Percentiles rank a stretch among this genome's conserved stretches.
Evolutionary conservation across 2,329 filamentous ascomycete genomes (phyloP).

Genomic region (Neofusicoccum laricinum): DNA sequence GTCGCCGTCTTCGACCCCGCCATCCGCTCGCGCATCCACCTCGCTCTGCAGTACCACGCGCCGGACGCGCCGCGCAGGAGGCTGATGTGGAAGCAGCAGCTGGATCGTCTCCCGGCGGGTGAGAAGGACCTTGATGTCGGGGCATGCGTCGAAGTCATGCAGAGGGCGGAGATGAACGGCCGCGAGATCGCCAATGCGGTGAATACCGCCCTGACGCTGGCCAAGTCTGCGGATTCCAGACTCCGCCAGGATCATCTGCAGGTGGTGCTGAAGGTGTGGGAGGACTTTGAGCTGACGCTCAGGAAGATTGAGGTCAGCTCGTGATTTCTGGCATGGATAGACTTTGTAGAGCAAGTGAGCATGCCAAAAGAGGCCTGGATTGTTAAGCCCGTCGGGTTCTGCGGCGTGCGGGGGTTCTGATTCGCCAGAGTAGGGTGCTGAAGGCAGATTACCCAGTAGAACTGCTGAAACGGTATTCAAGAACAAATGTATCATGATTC

Average conservation of each 20-base stretch:
- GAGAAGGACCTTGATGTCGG: slow-evolving; percentile 18
- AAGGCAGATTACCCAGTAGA: no score
- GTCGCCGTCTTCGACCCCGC: slow-evolving; percentile 17
- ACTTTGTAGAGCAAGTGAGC: no score
- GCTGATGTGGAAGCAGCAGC: slow-evolving; percentile 28
- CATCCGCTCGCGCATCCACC: slow-evolving; percentile 17
- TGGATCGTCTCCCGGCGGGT: neutral
- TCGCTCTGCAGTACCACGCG: slow-evolving; percentile 16
- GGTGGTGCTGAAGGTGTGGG: slow-evolving; percentile 15
- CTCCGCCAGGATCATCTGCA: slow-evolving; percentile 16
- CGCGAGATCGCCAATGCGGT: neutral
- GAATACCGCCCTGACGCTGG: slow-evolving; percentile 20
- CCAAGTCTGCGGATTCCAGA: neutral
- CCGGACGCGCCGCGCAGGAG: neutral
- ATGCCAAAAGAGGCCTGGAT: no score
- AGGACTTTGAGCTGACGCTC: slow-evolving; percentile 14
- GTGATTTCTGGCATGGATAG: neutral
- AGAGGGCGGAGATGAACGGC: slow-evolving; percentile 26
- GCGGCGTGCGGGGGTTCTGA: no score
- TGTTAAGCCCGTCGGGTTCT: no score
- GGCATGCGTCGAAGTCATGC: slow-evolving; percentile 42
- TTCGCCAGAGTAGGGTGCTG: no score
- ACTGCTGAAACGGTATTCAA: no score
- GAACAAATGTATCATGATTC: no score
- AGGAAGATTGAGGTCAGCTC: neutral